These are phyloP conservation scores for Colletotrichum aenigma DNA, from an alignment of 2,329 filamentous ascomycete species.

Conservation along the genomic window DNA sequence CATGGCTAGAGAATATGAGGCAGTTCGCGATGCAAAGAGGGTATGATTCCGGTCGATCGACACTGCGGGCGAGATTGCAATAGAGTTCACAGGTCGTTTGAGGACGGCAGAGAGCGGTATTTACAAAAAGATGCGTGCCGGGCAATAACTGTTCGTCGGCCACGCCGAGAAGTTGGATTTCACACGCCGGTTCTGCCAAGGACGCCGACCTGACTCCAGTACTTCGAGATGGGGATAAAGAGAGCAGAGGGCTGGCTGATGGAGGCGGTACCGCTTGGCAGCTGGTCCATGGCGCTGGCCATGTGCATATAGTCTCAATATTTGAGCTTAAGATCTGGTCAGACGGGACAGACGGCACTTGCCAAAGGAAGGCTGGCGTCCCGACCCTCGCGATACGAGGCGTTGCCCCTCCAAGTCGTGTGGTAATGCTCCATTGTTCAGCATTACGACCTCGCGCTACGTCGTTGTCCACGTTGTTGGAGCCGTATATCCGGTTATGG, in stretches of 20 bases:
- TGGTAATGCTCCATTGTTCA: background rate
- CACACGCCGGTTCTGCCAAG: background rate
- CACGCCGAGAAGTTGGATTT: background rate
- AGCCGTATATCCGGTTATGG: background rate
- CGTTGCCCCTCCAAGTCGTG: background rate
- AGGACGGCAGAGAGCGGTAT: slow-evolving; percentile 7
- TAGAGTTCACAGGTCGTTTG: background rate
- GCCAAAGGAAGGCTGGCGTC: background rate
- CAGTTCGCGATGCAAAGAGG: background rate
- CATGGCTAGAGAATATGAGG: slow-evolving; percentile 3
- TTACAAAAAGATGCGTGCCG: slow-evolving; percentile 3
- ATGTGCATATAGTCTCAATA: background rate
- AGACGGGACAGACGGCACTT: slow-evolving; percentile 3
- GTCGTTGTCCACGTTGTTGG: background rate
- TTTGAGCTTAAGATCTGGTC: background rate
- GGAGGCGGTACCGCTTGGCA: background rate
- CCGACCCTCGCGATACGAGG: slow-evolving; percentile 4
- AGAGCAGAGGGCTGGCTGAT: background rate
- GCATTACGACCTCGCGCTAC: background rate
- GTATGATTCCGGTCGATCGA: slow-evolving; percentile 15
- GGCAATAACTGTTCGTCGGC: background rate
- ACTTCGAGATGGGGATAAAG: background rate
- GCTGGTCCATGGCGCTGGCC: slow-evolving; percentile 1
- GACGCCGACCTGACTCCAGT: background rate
- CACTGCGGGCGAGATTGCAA: slow-evolving; percentile 1